A percentile compares a stretch with the other conserved stretches of the same genome.
These are phyloP conservation scores for Gymnopilus dilepis DNA, from an alignment of 768 basidiomycete species.

Conservation along the genomic window DNA sequence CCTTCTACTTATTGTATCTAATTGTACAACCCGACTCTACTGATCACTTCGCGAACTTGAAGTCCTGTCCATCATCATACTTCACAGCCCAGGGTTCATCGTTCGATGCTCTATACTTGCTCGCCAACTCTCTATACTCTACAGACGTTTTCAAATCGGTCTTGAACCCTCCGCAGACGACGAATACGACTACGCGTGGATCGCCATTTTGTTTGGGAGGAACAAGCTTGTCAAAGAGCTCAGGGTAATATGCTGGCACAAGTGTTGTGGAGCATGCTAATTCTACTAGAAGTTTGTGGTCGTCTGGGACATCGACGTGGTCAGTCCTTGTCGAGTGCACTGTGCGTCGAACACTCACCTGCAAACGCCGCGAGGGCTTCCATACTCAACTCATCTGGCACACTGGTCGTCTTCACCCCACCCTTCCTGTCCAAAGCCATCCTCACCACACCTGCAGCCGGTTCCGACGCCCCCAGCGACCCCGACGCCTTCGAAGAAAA, in stretches of 20 bases:
- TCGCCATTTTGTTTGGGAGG: slow-evolving; percentile 33
- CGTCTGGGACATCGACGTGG: slow-evolving; percentile 55
- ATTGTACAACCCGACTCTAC: background rate
- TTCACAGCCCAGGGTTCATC: slow-evolving; percentile 41
- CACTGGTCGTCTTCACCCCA: slow-evolving; percentile 58
- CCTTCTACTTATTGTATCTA: slow-evolving; percentile 9
- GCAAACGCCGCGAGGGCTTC: slow-evolving; percentile 58
- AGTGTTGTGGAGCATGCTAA: slow-evolving; percentile 77
- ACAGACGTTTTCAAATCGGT: slow-evolving; percentile 57
- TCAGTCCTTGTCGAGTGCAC: slow-evolving; percentile 7
- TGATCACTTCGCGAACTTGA: slow-evolving; percentile 32
- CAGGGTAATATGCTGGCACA: slow-evolving; percentile 63
- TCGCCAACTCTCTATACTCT: slow-evolving; percentile 50
- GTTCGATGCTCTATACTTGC: slow-evolving; percentile 35
- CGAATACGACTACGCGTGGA: slow-evolving; percentile 56
- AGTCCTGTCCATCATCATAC: slow-evolving; percentile 44
- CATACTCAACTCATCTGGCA: slow-evolving; percentile 77
- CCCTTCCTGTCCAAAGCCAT: slow-evolving; percentile 69
- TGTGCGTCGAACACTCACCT: slow-evolving; percentile 44
- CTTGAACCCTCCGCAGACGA: slow-evolving; percentile 78
- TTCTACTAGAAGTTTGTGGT: slow-evolving; percentile 78
- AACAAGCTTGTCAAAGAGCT: slow-evolving; percentile 58
- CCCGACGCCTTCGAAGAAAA: slow-evolving; percentile 70
- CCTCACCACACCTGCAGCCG: slow-evolving; percentile 63
- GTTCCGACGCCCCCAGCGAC: slow-evolving; percentile 73